Evolutionary conservation across 257 asterid species (phyloP).

Genomic region (Buddleja alternifolia): DNA sequence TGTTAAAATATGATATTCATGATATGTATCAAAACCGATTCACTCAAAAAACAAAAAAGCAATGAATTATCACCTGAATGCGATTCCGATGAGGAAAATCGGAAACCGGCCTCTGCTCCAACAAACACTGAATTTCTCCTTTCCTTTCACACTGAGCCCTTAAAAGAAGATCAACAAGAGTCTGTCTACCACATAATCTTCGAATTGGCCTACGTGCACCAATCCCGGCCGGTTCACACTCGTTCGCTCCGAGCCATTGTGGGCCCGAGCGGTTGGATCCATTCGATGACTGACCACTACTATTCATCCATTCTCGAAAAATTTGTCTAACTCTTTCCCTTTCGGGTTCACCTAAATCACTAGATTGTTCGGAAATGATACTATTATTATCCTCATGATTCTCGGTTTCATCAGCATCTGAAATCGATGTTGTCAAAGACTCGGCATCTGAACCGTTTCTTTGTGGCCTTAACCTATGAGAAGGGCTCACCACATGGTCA

Average conservation of each 20-base stretch:
- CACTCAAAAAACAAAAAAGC: no score
- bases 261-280: slow-evolving; percentile 41
- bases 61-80: slow-evolving; percentile 75
- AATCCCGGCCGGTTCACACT: no score
- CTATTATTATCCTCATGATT: slow-evolving; percentile 62
- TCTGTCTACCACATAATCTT: slow-evolving; percentile 86
- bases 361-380: slow-evolving; percentile 63
- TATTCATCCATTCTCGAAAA: slow-evolving; percentile 77
- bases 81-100: slow-evolving; percentile 86
- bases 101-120: slow-evolving; percentile 73
- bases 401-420: slow-evolving; percentile 42
- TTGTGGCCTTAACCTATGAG: slow-evolving; percentile 41
- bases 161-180: slow-evolving; percentile 80
- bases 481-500: slow-evolving; percentile 58
- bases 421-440: slow-evolving; percentile 33
- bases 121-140: slow-evolving; percentile 65
- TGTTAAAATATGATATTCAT: no score
- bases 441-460: slow-evolving; percentile 37
- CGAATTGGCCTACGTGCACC: slow-evolving; percentile 61
- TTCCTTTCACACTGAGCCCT: slow-evolving; percentile 77
- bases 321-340: slow-evolving; percentile 79
- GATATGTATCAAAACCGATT: no score
- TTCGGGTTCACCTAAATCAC: slow-evolving; percentile 74
- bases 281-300: slow-evolving; percentile 49
- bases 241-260: no score